These are phyloP conservation scores for Pseudogymnoascus sp. DNA, from an alignment of 2,329 filamentous ascomycete species.

Conservation along the genomic window DNA sequence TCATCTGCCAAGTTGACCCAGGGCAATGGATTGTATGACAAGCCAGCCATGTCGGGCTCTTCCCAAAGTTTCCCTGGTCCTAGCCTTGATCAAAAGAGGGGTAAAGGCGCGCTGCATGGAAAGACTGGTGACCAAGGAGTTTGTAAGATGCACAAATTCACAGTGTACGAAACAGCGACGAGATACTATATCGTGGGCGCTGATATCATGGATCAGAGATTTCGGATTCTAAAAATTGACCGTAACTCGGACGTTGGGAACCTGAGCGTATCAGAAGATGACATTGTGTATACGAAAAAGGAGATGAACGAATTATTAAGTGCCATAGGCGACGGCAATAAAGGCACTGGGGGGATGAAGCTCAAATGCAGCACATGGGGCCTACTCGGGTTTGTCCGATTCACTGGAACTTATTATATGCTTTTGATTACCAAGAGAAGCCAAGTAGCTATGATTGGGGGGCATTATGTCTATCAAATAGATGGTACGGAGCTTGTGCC, in stretches of 20 bases:
- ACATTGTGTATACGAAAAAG: constrained; percentile 83
- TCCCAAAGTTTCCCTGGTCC: constrained; percentile 33
- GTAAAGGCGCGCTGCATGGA: constrained; percentile 24
- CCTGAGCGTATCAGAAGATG: constrained; percentile 82
- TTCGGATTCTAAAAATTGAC: constrained; percentile 90
- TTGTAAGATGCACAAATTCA: constrained; percentile 83
- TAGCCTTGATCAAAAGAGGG: constrained; percentile 22
- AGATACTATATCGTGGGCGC: constrained; percentile 92
- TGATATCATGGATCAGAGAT: constrained; percentile 80
- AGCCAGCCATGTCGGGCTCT: not conserved
- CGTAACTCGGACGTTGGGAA: constrained; percentile 72
- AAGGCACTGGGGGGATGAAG: constrained; percentile 79
- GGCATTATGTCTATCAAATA: constrained; percentile 91
- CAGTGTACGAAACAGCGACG: constrained; percentile 90
- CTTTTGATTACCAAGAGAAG: constrained; percentile 90
- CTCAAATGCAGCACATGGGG: constrained; percentile 90
- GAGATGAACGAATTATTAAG: constrained; percentile 92
- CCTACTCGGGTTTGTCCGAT: constrained; percentile 86
- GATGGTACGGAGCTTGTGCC: constrained; percentile 89
- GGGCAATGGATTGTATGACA: not conserved
- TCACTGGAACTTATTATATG: constrained; percentile 97
- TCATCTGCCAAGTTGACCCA: not conserved
- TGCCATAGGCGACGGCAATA: constrained; percentile 92
- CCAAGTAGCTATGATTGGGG: constrained; percentile 91
- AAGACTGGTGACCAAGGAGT: constrained; percentile 36